These are phyloP conservation scores for Cyberlindnera xishuangbannaensis DNA, from an alignment of 805 yeast species.

Conservation along the genomic window DNA sequence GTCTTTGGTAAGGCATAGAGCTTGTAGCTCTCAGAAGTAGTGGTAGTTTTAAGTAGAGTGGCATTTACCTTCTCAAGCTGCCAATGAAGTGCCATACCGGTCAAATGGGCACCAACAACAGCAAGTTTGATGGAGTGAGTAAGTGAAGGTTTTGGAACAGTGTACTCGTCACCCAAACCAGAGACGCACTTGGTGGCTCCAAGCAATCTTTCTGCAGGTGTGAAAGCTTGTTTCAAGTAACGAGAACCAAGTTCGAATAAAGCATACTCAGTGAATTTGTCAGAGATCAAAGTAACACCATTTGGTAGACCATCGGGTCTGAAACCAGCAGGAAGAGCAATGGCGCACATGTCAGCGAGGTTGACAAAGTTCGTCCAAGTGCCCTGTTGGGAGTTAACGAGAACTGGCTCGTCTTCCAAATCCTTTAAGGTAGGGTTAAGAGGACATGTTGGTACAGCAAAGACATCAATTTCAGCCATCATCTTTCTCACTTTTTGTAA, in stretches of 20 bases:
- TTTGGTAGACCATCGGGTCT: slow-evolving; percentile 82
- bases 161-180: slow-evolving; percentile 38
- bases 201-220: slow-evolving; percentile 43
- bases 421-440: slow-evolving; percentile 78
- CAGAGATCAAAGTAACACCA: slow-evolving; percentile 82
- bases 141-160: slow-evolving; percentile 38
- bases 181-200: slow-evolving; percentile 43
- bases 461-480: slow-evolving; percentile 60
- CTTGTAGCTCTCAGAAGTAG: slow-evolving; percentile 65
- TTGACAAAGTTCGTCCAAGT: slow-evolving; percentile 98
- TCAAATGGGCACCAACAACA: slow-evolving; percentile 94
- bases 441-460: slow-evolving; percentile 92
- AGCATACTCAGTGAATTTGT: slow-evolving; percentile 84
- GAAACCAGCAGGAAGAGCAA: slow-evolving; percentile 90
- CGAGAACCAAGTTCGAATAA: slow-evolving; percentile 75
- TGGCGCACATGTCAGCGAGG: slow-evolving; percentile 86
- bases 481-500: slow-evolving; percentile 54
- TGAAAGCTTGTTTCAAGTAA: slow-evolving; percentile 46
- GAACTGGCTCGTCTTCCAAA: slow-evolving; percentile 70
- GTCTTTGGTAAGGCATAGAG: slow-evolving; percentile 76
- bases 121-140: slow-evolving; percentile 48
- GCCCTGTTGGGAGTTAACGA: slow-evolving; percentile 86
- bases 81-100: slow-evolving; percentile 90
- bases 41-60: slow-evolving; percentile 54
- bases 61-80: slow-evolving; percentile 86